Evolutionary conservation across 2,329 filamentous ascomycete genomes (phyloP).

Genomic region (Samsoniella hepiali): DNA sequence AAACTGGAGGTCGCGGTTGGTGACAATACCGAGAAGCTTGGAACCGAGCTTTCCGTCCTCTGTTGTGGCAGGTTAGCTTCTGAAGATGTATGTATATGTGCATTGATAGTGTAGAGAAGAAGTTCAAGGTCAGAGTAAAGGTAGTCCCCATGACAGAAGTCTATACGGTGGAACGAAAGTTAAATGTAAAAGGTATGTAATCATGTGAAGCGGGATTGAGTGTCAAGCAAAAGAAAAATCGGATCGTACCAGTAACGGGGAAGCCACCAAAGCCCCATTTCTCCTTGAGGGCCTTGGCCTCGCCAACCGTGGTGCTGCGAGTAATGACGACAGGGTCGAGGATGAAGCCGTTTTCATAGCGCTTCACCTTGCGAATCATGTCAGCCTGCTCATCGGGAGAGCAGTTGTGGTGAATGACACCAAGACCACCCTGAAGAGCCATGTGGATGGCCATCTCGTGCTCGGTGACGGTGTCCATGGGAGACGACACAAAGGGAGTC

Average conservation of each 20-base stretch:
- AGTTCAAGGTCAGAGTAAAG: conserved; percentile 32
- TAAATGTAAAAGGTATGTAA: conserved; percentile 81
- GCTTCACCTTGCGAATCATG: conserved; percentile 99
- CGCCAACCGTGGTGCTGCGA: conserved; percentile 80
- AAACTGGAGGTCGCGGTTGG: conserved; percentile 97
- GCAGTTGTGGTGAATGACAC: conserved; percentile 99
- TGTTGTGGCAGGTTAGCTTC: conserved; percentile 36
- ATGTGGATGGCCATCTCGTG: conserved; percentile 99
- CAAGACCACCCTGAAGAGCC: conserved; percentile 80
- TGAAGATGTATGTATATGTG: neutral
- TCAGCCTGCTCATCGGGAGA: conserved; percentile 95
- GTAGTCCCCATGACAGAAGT: conserved; percentile 79
- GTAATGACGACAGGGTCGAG: conserved; percentile 90
- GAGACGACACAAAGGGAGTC: conserved; percentile 94
- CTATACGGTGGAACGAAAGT: conserved; percentile 99
- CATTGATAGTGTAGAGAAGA: conserved; percentile 18
- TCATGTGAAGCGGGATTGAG: conserved; percentile 49
- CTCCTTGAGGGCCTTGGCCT: conserved; percentile 90
- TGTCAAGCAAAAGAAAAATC: conserved; percentile 10
- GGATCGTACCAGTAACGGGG: conserved; percentile 86
- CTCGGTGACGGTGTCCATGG: conserved; percentile 99
- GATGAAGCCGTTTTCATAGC: conserved; percentile 99
- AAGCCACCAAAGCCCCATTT: conserved; percentile 99
- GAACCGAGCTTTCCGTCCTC: conserved; percentile 90
- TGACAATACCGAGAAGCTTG: conserved; percentile 95